Base-by-base conservation (phyloP, 768 basidiomycete species). In the Phaffia australis region DNA sequence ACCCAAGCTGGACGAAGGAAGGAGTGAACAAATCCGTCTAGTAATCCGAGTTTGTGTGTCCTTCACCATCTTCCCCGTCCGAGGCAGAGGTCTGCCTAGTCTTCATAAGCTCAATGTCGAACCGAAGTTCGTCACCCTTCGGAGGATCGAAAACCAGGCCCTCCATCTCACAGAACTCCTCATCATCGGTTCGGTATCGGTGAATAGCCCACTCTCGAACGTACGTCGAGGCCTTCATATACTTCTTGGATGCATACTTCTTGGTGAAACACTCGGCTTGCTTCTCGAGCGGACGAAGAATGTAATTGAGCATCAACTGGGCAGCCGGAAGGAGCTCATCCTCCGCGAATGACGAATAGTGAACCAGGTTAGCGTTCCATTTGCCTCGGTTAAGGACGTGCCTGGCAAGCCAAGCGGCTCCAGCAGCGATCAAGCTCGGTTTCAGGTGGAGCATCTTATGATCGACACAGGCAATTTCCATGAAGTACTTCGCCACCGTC, bases 401-500 rank as follows among this genome's bases (percentile, higher is more conserved):
- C 46, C 91, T 79, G 8, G 88, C 88, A 46, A 95, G 80, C 90
- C 90, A 95, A 69, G 89, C 82, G 0, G 87, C 83, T 14, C 89
- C 85, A 0, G 92, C 91, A 15, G 90, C 87, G 66, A 92, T 77
- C 70, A 88, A 72, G 30, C 87, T 89, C 2, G 93, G 88, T 11
- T 85, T 81, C 6, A 83, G 82, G 1, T 80, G 79, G 55, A 97
- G 78, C 69, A 97, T 78, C n/a, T 82, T 79, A 80, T 85, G 84
- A 70, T 97, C 91, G 23, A 95, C 79, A 60, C 84, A 83, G 16
- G 84, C 83, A 58, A 95, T 87, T 78, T 95, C 93, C 62, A 93
- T 79, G 60, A 95, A 81, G 76, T 90, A 97, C 76, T 97, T 95
- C 47, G 85, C 89, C 23, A 95, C 81, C 3, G 91, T 92, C 65